These are phyloP conservation scores for Dorcoceras hygrometricum DNA, from an alignment of 257 asterid genomes.

Conservation along the genomic window DNA sequence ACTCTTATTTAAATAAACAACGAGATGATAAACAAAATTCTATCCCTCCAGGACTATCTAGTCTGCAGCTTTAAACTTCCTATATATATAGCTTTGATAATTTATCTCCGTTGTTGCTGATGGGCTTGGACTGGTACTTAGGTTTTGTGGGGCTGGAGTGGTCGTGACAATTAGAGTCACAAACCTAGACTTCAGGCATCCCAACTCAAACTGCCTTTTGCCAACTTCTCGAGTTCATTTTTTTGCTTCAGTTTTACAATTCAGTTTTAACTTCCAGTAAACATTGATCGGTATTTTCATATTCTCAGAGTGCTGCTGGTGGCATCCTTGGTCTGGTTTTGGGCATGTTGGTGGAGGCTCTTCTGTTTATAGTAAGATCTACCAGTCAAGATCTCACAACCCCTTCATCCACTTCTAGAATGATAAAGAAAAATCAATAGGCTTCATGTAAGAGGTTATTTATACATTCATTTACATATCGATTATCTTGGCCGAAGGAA, in stretches of 20 bases:
- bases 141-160: no score
- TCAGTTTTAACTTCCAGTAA: background rate
- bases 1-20: no score
- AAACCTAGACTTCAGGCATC: background rate
- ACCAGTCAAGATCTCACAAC: conserved; percentile 39
- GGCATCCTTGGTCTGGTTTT: conserved; percentile 90
- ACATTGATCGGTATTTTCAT: background rate
- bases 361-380: conserved; percentile 66
- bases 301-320: conserved; percentile 83
- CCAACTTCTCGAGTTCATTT: background rate
- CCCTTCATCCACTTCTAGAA: conserved; percentile 32
- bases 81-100: no score
- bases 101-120: no score
- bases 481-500: background rate
- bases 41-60: no score
- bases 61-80: no score
- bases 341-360: conserved; percentile 87
- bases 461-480: background rate
- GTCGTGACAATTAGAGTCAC: no score
- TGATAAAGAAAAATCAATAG: conserved; percentile 58
- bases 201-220: background rate
- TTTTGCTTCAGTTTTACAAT: background rate
- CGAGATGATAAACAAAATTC: no score
- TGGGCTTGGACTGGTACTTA: no score
- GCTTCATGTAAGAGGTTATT: background rate